phyloP scores from a whole-genome alignment of 2,329 filamentous ascomycete species.

The Ambrosiella xylebori region DNA sequence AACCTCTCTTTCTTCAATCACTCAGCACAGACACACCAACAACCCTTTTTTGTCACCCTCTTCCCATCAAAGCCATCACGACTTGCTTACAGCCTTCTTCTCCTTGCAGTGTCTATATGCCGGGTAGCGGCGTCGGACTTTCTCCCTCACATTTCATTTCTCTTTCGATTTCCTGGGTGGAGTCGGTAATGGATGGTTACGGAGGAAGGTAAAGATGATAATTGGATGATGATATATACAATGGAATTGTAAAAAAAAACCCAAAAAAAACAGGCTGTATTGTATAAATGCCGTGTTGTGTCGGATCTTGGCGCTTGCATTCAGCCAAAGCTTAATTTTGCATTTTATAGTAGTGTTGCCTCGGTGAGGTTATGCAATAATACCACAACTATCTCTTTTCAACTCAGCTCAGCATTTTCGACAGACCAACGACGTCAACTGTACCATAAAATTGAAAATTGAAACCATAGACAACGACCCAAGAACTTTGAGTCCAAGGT shows the following conservation, averaged over 20 bases:
- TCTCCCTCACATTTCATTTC: neutral
- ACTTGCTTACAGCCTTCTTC: neutral
- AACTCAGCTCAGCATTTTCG: too few species aligned
- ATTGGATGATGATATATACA: neutral
- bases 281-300: neutral
- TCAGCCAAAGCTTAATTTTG: neutral
- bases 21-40: neutral
- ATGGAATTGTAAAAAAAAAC: neutral
- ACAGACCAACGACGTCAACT: too few species aligned
- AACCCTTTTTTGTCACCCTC: too few species aligned
- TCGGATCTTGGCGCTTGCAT: neutral
- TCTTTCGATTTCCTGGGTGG: neutral
- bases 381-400: neutral
- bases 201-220: neutral
- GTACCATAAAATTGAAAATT: too few species aligned
- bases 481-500: too few species aligned
- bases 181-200: neutral
- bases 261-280: neutral
- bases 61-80: neutral
- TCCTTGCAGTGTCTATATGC: neutral
- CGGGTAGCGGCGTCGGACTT: neutral
- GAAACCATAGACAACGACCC: too few species aligned
- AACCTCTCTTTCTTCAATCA: neutral
- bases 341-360: neutral
- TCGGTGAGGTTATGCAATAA: neutral